phyloP scores from a whole-genome alignment of 345 rosid genomes.

The Camelina neglecta region DNA sequence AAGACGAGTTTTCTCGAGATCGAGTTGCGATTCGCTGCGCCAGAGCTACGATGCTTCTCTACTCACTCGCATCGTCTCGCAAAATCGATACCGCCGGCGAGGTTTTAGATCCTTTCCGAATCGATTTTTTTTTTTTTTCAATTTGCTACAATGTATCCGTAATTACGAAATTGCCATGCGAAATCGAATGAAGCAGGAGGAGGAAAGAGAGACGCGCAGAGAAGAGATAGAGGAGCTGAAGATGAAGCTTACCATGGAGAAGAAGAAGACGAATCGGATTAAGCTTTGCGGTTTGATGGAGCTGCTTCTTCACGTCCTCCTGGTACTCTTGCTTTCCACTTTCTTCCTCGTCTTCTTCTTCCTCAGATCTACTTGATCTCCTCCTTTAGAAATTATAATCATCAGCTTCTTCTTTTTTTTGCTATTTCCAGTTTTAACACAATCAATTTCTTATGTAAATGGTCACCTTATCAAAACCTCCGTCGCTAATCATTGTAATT shows the following conservation, averaged over 20 bases:
- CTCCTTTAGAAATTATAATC: not conserved
- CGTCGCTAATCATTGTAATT: not conserved
- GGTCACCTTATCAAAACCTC: not conserved
- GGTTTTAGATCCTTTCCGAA: slow-evolving; percentile 19
- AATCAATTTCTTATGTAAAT: not conserved
- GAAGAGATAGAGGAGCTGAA: slow-evolving; percentile 33
- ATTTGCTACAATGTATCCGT: not conserved
- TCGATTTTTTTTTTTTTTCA: not conserved
- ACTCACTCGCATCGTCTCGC: slow-evolving; percentile 33
- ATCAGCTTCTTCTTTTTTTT: not conserved
- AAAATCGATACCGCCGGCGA: slow-evolving; percentile 30
- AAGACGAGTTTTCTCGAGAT: slow-evolving; percentile 29
- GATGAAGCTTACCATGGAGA: slow-evolving; percentile 34
- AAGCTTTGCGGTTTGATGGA: slow-evolving; percentile 42
- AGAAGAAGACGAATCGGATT: slow-evolving; percentile 19
- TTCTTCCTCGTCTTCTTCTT: slow-evolving; percentile 30
- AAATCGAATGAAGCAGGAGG: not conserved
- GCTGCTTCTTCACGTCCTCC: slow-evolving; percentile 29
- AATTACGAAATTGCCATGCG: not conserved
- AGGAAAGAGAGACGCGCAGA: slow-evolving; percentile 30
- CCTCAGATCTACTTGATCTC: slow-evolving; percentile 21
- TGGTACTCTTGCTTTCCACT: slow-evolving; percentile 43
- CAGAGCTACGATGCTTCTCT: slow-evolving; percentile 42
- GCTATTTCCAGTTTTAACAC: not conserved
- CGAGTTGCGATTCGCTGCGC: slow-evolving; percentile 39